These are phyloP conservation scores for Apophysomyces elegans DNA, from an alignment of 371 early-diverging fungal genomes.

Conservation along the genomic window DNA sequence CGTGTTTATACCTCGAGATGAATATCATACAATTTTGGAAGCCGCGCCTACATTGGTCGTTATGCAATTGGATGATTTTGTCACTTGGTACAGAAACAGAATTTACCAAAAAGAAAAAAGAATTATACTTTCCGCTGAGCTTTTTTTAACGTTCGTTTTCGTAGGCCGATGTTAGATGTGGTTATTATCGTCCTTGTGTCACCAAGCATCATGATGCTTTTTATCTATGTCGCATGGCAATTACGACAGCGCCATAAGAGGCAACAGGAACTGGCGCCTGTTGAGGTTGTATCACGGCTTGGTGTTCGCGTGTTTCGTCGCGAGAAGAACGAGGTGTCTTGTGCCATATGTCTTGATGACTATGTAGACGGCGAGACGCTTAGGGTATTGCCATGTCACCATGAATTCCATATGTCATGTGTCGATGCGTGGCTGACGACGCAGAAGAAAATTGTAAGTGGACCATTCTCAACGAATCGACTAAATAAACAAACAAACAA, in stretches of 20 bases:
- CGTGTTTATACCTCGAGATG: constrained; percentile 70
- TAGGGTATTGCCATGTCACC: constrained; percentile 85
- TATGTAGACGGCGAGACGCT: constrained; percentile 80
- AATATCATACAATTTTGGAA: constrained; percentile 58
- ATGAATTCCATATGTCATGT: constrained; percentile 91
- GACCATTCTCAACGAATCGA: neutral
- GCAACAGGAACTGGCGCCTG: constrained; percentile 67
- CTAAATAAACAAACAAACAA: too few species aligned
- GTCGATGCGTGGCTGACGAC: constrained; percentile 89
- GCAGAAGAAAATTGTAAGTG: constrained; percentile 75
- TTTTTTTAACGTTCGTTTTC: constrained; percentile 17
- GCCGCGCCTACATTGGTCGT: constrained; percentile 46
- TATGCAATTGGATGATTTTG: constrained; percentile 31
- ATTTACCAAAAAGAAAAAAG: constrained; percentile 7
- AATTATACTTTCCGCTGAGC: neutral
- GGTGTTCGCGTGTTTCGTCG: constrained; percentile 61
- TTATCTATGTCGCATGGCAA: constrained; percentile 71
- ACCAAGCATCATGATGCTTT: constrained; percentile 69
- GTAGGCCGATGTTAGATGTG: constrained; percentile 70
- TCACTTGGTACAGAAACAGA: constrained; percentile 36
- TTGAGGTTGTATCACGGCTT: constrained; percentile 64
- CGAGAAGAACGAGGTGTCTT: constrained; percentile 76
- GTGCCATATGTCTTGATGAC: constrained; percentile 94
- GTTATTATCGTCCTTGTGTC: constrained; percentile 71
- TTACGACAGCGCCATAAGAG: constrained; percentile 63